Evolutionary conservation across 2,329 filamentous ascomycete species (phyloP), one percentile per base, ranked within the genome.

Genomic region (Ramularia collo-cygni): DNA sequence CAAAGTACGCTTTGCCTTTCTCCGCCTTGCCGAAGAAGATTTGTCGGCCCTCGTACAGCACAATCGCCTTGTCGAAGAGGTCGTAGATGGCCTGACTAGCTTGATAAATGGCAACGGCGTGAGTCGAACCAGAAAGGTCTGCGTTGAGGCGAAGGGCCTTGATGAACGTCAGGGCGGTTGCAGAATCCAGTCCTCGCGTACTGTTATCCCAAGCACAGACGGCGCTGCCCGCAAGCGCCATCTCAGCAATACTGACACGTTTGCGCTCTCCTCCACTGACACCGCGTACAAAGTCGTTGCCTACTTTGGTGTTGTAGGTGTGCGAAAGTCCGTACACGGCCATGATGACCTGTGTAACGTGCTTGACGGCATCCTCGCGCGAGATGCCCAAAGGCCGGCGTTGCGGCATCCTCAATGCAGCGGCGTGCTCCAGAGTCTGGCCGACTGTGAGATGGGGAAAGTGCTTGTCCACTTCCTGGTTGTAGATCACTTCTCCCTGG

Each of bases 41-140:
- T 55, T 89, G 76, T 0, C 80, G 73, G 1, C 85, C 85, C 55
- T 88, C 81, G 54, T 89, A 87, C 0, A 89, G 66, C 0, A 90
- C 80, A 0, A 79, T 71, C 0, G 76, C 77, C 57, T 88, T 88
- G 63, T 90, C 83, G 52, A 90, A 89, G 12, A 78, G 64, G 40
- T 80, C 74, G 52, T 80, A 81, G 10, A 79, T 65, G 8, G 61
- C 61, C 44, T 70, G 64, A 30, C 57, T 60, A 7, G 67, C 67
- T 47, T 71, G 68, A 51, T 81, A 81, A 34, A 80, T 75, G 1
- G 76, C 73, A 16, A 80, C 71, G n/a, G 69, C 69, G 43, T 71
- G 69, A 4, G 71, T 66, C 8, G 63, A 67, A 12, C 70, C 70
- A 12, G 60, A 60, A 27, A 77, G 54, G 32, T 77, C 67, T 3